Percentiles rank a stretch among this genome's conserved stretches.
Conservation (phyloP, 257 asterid species). For the Capsicum chinense region DNA sequence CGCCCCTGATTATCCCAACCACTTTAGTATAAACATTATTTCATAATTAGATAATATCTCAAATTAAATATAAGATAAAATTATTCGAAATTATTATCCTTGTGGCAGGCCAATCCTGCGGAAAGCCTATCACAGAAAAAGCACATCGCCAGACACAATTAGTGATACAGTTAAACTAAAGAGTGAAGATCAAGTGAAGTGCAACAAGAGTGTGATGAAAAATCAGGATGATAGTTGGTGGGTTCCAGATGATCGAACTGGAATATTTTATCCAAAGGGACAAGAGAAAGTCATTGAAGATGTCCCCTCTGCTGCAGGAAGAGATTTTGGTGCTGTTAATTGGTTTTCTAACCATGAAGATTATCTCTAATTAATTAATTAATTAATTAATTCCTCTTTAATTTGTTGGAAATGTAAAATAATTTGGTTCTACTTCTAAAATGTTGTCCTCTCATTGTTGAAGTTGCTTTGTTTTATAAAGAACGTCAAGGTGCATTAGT, state of each 20-base stretch:
- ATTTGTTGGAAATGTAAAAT: not conserved
- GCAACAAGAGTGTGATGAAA: conserved; percentile 17
- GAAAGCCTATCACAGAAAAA: conserved; percentile 60
- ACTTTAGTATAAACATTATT: too few species aligned
- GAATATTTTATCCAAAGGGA: conserved; percentile 71
- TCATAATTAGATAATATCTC: too few species aligned
- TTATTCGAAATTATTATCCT: too few species aligned
- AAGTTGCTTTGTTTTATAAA: not conserved
- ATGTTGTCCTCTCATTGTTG: not conserved
- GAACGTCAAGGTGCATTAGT: not conserved
- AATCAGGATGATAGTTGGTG: conserved; percentile 49
- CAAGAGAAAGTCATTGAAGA: conserved; percentile 69
- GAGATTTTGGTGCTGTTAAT: conserved; percentile 41
- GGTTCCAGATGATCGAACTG: conserved; percentile 64
- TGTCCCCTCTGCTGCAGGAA: conserved; percentile 53
- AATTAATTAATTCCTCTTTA: not conserved
- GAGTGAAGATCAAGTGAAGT: conserved; percentile 50
- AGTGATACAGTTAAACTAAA: conserved; percentile 48
- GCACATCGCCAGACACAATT: conserved; percentile 43
- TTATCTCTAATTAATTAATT: conserved; percentile 9
- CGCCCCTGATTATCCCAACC: too few species aligned
- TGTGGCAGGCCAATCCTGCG: conserved; percentile 56
- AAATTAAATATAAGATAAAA: too few species aligned
- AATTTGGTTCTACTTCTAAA: not conserved
- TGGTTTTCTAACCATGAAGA: conserved; percentile 48